These are phyloP conservation scores for Talaromyces atroroseus DNA, from an alignment of 2,329 filamentous ascomycete genomes.

Conservation along the genomic window DNA sequence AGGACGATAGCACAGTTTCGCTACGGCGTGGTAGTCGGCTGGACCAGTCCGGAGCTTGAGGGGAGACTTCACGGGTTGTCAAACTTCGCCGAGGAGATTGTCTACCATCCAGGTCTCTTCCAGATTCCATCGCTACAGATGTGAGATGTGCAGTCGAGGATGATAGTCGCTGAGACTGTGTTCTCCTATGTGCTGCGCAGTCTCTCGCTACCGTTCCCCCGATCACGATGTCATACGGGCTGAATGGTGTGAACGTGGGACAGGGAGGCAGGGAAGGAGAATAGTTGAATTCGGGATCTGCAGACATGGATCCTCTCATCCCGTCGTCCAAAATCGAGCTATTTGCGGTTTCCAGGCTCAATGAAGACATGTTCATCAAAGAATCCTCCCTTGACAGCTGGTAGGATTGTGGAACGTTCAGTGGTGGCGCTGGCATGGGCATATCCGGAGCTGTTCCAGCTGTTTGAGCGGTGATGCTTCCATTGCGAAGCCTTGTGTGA, in stretches of 20 bases:
- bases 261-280: constrained; percentile 30
- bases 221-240: constrained; percentile 33
- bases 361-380: constrained; percentile 28
- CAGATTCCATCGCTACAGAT: constrained; percentile 20
- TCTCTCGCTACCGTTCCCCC: constrained; percentile 25
- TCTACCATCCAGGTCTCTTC: constrained; percentile 19
- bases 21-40: constrained; percentile 25
- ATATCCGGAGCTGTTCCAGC: constrained; percentile 31
- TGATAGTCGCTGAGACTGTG: constrained; percentile 15
- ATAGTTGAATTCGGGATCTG: constrained; percentile 23
- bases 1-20: constrained; percentile 24
- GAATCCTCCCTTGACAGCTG: constrained; percentile 32
- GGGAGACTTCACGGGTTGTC: constrained; percentile 26
- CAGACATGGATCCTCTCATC: constrained; percentile 21
- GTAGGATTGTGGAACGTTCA: constrained; percentile 26
- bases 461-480: constrained; percentile 30
- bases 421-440: constrained; percentile 32
- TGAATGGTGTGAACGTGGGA: constrained; percentile 31
- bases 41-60: constrained; percentile 21
- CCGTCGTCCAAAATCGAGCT: constrained; percentile 35
- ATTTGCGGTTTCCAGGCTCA: constrained; percentile 34
- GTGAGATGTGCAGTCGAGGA: constrained; percentile 24
- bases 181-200: constrained; percentile 21
- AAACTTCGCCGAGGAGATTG: constrained; percentile 30
- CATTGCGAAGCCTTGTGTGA: constrained; percentile 23